These are phyloP conservation scores for Podaxis pistillaris DNA, from an alignment of 768 basidiomycete species.

Conservation along the genomic window DNA sequence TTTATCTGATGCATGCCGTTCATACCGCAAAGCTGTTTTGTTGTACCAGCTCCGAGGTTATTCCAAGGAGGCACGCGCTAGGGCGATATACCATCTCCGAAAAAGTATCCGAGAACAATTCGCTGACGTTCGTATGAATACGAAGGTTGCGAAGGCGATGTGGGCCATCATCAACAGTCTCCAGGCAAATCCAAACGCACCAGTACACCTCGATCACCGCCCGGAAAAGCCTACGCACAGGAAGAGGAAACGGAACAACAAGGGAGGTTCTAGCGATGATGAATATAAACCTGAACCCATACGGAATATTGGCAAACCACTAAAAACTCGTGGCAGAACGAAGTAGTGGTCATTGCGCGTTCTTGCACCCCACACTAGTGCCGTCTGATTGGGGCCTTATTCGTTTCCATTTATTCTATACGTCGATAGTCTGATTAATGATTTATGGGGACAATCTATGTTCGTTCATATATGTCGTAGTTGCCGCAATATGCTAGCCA, in stretches of 20 bases:
- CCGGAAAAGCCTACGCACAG: conserved; percentile 4
- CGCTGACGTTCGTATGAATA: conserved; percentile 67
- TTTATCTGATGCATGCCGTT: neutral
- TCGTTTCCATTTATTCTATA: neutral
- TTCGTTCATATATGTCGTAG: neutral
- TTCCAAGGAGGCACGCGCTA: conserved; percentile 45
- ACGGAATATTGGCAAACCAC: conserved; percentile 32
- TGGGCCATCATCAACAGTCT: conserved; percentile 54
- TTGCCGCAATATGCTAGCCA: conserved; percentile 27
- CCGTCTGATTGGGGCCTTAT: neutral
- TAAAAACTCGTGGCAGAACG: conserved; percentile 41
- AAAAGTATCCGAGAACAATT: conserved; percentile 50
- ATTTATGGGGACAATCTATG: neutral
- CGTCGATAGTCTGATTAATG: neutral
- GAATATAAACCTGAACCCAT: conserved; percentile 50
- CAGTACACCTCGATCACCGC: conserved; percentile 23
- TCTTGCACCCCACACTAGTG: neutral
- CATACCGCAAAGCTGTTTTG: conserved; percentile 52
- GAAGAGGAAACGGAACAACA: conserved; percentile 32
- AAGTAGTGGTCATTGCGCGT: conserved; percentile 20
- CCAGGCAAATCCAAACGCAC: conserved; percentile 30
- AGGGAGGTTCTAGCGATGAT: conserved; percentile 36
- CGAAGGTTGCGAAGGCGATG: conserved; percentile 48
- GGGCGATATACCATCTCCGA: conserved; percentile 58
- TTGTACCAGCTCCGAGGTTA: conserved; percentile 53